Conservation (phyloP, 495 filamentous ascomycete species). For the Tuber magnatum region DNA sequence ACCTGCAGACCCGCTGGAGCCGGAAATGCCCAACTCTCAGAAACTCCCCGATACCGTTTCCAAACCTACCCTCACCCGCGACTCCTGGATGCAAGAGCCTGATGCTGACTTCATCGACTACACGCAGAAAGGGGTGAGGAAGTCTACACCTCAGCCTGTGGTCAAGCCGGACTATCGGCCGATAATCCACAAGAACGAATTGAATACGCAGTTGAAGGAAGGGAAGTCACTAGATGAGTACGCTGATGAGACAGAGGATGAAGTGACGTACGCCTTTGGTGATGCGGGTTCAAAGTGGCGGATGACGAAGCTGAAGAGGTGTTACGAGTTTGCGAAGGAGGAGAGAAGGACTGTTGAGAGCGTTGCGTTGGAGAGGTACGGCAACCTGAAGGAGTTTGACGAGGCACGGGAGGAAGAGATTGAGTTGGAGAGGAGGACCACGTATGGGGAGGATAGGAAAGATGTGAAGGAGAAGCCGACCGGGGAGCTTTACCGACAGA, state of each 20-base stretch:
- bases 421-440: slow-evolving; percentile 76
- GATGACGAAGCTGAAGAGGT: slow-evolving; percentile 84
- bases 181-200: slow-evolving; percentile 70
- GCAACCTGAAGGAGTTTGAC: slow-evolving; percentile 76
- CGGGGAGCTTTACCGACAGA: slow-evolving; percentile 76
- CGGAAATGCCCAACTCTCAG: slow-evolving; percentile 43
- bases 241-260: slow-evolving; percentile 51
- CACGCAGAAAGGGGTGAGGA: slow-evolving; percentile 58
- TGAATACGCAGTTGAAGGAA: slow-evolving; percentile 65
- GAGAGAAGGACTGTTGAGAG: slow-evolving; percentile 65
- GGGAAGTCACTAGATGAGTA: slow-evolving; percentile 51
- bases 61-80: slow-evolving; percentile 51
- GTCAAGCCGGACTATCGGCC: slow-evolving; percentile 63
- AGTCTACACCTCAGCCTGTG: slow-evolving; percentile 47
- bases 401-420: slow-evolving; percentile 89
- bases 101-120: slow-evolving; percentile 77
- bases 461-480: slow-evolving; percentile 80
- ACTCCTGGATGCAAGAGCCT: slow-evolving; percentile 92
- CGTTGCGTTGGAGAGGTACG: slow-evolving; percentile 72
- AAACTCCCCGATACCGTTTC: slow-evolving; percentile 20
- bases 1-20: slow-evolving; percentile 46
- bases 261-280: slow-evolving; percentile 78
- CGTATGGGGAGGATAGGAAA: slow-evolving; percentile 73
- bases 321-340: slow-evolving; percentile 74
- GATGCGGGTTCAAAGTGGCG: slow-evolving; percentile 87